These are phyloP conservation scores for Chaetoscypha palmicola DNA, from an alignment of 2,329 filamentous ascomycete genomes.

Conservation along the genomic window DNA sequence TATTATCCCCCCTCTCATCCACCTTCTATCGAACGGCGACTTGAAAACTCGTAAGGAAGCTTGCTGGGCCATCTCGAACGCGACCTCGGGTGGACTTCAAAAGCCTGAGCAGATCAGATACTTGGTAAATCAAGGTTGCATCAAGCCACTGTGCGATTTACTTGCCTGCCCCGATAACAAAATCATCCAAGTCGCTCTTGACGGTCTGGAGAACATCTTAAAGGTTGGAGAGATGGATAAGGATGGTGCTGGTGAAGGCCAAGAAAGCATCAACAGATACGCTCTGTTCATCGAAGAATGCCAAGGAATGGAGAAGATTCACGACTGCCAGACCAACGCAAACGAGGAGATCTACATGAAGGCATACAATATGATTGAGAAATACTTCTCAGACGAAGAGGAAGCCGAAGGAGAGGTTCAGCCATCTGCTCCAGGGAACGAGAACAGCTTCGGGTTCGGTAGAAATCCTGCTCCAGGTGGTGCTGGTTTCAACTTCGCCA, in stretches of 20 bases:
- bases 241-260: conserved; percentile 69
- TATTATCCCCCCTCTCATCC: conserved; percentile 93
- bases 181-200: conserved; percentile 97
- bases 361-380: conserved; percentile 99
- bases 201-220: conserved; percentile 97
- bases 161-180: conserved; percentile 97
- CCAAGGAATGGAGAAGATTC: conserved; percentile 99
- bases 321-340: conserved; percentile 99
- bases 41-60: conserved; percentile 99
- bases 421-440: conserved; percentile 47
- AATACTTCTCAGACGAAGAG: conserved; percentile 99
- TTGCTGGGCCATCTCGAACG: conserved; percentile 99
- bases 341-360: conserved; percentile 99
- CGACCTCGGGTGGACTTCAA: conserved; percentile 92
- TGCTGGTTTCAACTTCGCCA: conserved; percentile 92
- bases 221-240: conserved; percentile 99
- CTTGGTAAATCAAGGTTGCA: conserved; percentile 86
- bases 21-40: conserved; percentile 91
- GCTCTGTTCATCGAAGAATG: conserved; percentile 98
- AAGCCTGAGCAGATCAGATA: conserved; percentile 99
- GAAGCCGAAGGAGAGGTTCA: conserved; percentile 69
- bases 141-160: conserved; percentile 93
- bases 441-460: conserved; percentile 75
- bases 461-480: conserved; percentile 61
- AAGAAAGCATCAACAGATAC: conserved; percentile 86